Base-by-base conservation (phyloP, 805 yeast genomes). In the Teunomyces panamensis region DNA sequence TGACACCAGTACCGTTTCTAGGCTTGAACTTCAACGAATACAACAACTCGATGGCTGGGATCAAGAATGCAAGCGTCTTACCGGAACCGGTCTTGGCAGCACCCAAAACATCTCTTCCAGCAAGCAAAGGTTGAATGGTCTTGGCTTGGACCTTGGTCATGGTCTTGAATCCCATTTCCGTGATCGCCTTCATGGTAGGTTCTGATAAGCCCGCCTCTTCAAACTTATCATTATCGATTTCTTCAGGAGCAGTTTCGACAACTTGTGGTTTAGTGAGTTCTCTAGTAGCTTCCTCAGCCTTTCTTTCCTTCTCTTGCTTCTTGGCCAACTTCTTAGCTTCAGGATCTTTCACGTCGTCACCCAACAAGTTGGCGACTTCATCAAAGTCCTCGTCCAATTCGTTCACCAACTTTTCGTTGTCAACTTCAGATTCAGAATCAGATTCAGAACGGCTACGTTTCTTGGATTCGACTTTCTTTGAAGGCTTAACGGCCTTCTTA, bases 81-180 rank as follows among this genome's bases (percentile, higher is more conserved):
- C 99, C 99, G 1, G 97, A 90, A 46, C 99, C 99, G 2, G 99
- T 94, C 72, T 91, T 92, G 48, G 99, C 99, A n/a, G 99, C 99
- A 56, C 99, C 99, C 46, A 94, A 77, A 16, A 95, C 98, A 69
- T 94, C 99, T 58, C 92, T 82, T 39, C 99, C 99, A 1, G 98
- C 97, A 53, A 95, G 71, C 52, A 94, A 75, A 9, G 99, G 98
- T 5, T 99, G 98, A 47, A 94, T 94, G 9, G 99, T 90, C 69
- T 92, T 83, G 26, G 96, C 85, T 70, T 94, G 99, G 8, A 94
- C 98, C 53, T 84, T 82, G 1, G 99, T 95, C 97, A 94, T 89
- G 45, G 73, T 85, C 10, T 81, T 76, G 71, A 94, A 94, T 1
- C 97, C 97, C 97, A 94, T 88, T 30, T 83, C 85, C 34, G 75